Conservation (phyloP, 768 basidiomycete species). For the Psilocybe cyanescens region DNA sequence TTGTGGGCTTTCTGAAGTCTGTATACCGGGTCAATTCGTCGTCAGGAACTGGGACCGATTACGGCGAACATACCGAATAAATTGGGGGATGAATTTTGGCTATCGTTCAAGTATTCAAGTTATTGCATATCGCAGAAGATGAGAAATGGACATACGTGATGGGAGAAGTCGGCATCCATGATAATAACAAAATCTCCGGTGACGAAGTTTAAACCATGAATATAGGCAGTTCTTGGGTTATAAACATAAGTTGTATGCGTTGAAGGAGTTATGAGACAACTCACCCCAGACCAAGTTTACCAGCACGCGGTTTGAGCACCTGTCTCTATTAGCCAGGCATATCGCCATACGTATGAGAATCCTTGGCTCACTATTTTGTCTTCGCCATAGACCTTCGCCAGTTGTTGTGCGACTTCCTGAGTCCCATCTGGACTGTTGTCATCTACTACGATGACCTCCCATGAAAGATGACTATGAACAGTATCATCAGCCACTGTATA, state of each 20-base stretch:
- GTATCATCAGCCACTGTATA: slow-evolving; percentile 13
- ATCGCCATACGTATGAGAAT: not conserved
- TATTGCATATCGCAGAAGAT: too few relatives aligned
- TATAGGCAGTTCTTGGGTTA: slow-evolving; percentile 80
- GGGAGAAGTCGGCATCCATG: slow-evolving; percentile 97
- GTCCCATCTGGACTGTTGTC: slow-evolving; percentile 94
- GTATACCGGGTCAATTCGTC: slow-evolving; percentile 11
- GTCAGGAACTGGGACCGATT: not conserved
- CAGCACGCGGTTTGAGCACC: slow-evolving; percentile 85
- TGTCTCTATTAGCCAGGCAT: slow-evolving; percentile 31
- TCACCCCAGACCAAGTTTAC: slow-evolving; percentile 90
- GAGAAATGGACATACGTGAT: slow-evolving; percentile 65
- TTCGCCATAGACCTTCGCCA: slow-evolving; percentile 80
- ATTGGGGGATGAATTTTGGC: slow-evolving; percentile 96
- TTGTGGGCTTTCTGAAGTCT: slow-evolving; percentile 87
- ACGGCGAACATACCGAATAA: slow-evolving; percentile 64
- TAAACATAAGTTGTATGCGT: not conserved
- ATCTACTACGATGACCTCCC: slow-evolving; percentile 92
- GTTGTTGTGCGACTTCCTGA: slow-evolving; percentile 82
- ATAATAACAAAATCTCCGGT: slow-evolving; percentile 94
- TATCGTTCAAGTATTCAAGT: slow-evolving; percentile 27
- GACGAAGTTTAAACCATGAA: slow-evolving; percentile 88
- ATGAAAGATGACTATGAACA: slow-evolving; percentile 61
- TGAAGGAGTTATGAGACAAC: slow-evolving; percentile 18
- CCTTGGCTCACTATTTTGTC: slow-evolving; percentile 67